Percentiles rank a stretch among this genome's conserved stretches.
These are phyloP conservation scores for Pyrus pyrifolia DNA, from an alignment of 306 rosid genomes.

Conservation along the genomic window DNA sequence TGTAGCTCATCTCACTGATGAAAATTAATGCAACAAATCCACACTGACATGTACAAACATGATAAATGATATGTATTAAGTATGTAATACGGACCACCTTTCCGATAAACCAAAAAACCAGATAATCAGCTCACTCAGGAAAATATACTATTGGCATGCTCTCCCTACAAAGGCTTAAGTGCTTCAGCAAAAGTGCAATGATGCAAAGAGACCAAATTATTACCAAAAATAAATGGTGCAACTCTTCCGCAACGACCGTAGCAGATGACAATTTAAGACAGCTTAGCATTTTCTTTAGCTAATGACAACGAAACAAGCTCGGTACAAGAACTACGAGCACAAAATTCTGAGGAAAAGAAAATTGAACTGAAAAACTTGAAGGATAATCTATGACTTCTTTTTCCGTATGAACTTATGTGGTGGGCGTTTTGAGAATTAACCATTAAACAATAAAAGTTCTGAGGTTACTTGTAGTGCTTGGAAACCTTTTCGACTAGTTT, in stretches of 20 bases:
- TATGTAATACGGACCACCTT: not conserved
- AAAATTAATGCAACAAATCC: not conserved
- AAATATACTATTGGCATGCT: not conserved
- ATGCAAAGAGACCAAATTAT: not conserved
- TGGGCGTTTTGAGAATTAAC: not conserved
- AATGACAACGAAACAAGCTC: not conserved
- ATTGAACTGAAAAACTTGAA: not conserved
- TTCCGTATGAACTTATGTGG: not conserved
- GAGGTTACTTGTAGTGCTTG: conserved; percentile 50
- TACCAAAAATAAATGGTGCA: not conserved
- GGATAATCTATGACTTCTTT: not conserved
- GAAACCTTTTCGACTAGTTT: conserved; percentile 61
- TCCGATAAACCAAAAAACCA: not conserved
- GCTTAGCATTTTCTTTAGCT: not conserved
- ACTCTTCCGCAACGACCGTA: not conserved
- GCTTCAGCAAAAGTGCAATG: not conserved
- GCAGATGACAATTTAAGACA: not conserved
- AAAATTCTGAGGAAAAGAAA: not conserved
- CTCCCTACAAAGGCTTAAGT: not conserved
- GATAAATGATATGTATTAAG: not conserved
- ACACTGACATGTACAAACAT: not conserved
- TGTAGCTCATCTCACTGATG: not conserved
- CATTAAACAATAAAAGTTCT: not conserved
- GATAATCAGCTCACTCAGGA: not conserved
- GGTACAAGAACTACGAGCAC: not conserved